These are phyloP conservation scores for Arthrobotrys conoides DNA, from an alignment of 2,329 filamentous ascomycete species.

Conservation along the genomic window DNA sequence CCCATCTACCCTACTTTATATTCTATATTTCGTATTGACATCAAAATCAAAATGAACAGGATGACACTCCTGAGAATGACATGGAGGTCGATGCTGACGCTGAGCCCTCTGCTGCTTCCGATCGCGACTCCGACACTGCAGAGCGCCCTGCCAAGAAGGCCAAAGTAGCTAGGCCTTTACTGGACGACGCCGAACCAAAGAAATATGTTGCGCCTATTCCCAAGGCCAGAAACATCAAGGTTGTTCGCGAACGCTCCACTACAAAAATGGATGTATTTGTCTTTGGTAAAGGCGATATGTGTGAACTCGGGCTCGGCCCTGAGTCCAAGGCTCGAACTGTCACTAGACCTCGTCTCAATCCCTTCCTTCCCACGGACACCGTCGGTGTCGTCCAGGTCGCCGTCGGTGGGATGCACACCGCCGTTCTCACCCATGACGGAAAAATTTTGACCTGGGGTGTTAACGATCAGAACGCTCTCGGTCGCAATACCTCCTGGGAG, in stretches of 20 bases:
- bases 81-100: constrained; percentile 12
- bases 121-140: constrained; percentile 53
- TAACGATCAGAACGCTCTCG: constrained; percentile 86
- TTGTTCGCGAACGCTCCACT: constrained; percentile 66
- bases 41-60: background rate
- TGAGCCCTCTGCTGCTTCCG: constrained; percentile 10
- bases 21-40: background rate
- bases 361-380: constrained; percentile 72
- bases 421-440: constrained; percentile 83
- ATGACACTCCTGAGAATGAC: constrained; percentile 16
- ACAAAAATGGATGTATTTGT: constrained; percentile 80
- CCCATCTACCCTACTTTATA: background rate
- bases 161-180: constrained; percentile 54
- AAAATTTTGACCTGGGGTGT: constrained; percentile 89
- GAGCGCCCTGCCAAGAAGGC: constrained; percentile 65
- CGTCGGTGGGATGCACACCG: constrained; percentile 85
- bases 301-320: constrained; percentile 82
- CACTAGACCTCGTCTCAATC: constrained; percentile 80
- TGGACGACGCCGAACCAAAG: constrained; percentile 48
- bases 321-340: constrained; percentile 74
- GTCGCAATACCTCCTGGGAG: constrained; percentile 79
- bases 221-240: constrained; percentile 65
- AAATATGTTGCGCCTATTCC: constrained; percentile 62
- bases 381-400: constrained; percentile 81
- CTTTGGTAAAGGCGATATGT: constrained; percentile 83